A percentile compares a stretch with the other conserved stretches of the same genome.
These are phyloP conservation scores for Ceratocystis alfenasii DNA, from an alignment of 2,329 filamentous ascomycete genomes.

Conservation along the genomic window DNA sequence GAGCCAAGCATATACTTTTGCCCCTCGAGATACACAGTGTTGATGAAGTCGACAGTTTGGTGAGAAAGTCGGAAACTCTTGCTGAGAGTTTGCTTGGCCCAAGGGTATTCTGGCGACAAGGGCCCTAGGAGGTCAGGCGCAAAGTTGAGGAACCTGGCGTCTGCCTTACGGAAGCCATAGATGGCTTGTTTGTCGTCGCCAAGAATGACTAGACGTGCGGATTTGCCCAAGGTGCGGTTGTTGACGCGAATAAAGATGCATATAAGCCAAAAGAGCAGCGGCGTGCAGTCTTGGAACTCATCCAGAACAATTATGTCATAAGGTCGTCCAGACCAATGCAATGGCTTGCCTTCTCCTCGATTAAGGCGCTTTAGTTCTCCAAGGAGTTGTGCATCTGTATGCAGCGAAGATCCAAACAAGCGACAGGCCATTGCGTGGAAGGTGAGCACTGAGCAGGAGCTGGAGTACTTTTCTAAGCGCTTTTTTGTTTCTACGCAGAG, in stretches of 20 bases:
- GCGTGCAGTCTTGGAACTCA: slow-evolving; percentile 29
- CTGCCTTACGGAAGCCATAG: slow-evolving; percentile 27
- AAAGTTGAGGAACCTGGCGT: slow-evolving; percentile 26
- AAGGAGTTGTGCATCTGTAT: slow-evolving; percentile 24
- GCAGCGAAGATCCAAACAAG: slow-evolving; percentile 23
- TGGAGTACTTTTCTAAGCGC: slow-evolving; percentile 24
- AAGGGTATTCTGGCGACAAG: slow-evolving; percentile 24
- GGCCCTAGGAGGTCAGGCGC: slow-evolving; percentile 24
- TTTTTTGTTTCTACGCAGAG: slow-evolving; percentile 26
- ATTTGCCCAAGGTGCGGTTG: slow-evolving; percentile 18
- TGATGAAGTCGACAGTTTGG: slow-evolving; percentile 26
- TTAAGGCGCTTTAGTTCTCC: slow-evolving; percentile 18
- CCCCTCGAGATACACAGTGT: slow-evolving; percentile 26
- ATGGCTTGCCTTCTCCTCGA: slow-evolving; percentile 17
- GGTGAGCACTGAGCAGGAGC: slow-evolving; percentile 25
- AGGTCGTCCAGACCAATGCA: slow-evolving; percentile 24
- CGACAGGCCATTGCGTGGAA: slow-evolving; percentile 26
- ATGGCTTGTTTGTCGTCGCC: slow-evolving; percentile 29
- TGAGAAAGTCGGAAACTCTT: slow-evolving; percentile 27
- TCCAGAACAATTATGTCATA: slow-evolving; percentile 29
- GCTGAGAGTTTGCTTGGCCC: slow-evolving; percentile 23
- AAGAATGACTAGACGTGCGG: slow-evolving; percentile 26
- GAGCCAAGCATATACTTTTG: slow-evolving; percentile 27
- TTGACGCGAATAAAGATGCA: slow-evolving; percentile 26
- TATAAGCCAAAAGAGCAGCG: slow-evolving; percentile 26